phyloP scores from a whole-genome alignment of 805 yeast genomes.

The Metschnikowia gruessii region DNA sequence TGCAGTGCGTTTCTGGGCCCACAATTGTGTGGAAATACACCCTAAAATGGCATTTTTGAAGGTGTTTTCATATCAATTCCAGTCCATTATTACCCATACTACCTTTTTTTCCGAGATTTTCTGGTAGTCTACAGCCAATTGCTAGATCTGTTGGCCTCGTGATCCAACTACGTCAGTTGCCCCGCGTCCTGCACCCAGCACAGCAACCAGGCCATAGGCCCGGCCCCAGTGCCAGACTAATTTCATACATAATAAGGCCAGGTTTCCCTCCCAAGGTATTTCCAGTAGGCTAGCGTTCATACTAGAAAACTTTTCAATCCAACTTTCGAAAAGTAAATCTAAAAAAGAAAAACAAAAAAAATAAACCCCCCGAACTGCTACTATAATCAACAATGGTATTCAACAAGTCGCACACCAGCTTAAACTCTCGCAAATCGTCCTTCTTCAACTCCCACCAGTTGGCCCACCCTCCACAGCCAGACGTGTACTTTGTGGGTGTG shows the following conservation, averaged over 20 bases:
- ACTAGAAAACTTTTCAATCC: neutral
- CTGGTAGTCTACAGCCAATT: too few relatives aligned
- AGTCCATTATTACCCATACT: too few relatives aligned
- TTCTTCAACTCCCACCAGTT: conserved; percentile 37
- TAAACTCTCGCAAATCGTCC: conserved; percentile 38
- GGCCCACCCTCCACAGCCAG: conserved; percentile 41
- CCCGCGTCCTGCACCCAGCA: conserved; percentile 16
- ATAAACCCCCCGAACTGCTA: too few relatives aligned
- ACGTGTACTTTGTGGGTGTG: conserved; percentile 68
- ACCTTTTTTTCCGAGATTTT: too few relatives aligned
- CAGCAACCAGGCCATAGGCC: conserved; percentile 12
- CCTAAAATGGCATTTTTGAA: too few relatives aligned
- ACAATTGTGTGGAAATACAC: too few relatives aligned
- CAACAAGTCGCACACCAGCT: conserved; percentile 39
- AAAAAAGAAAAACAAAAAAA: neutral
- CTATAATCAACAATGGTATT: conserved; percentile 2
- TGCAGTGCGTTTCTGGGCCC: too few relatives aligned
- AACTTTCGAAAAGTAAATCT: neutral
- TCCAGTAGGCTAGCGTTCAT: neutral
- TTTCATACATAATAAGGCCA: neutral
- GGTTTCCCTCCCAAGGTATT: neutral
- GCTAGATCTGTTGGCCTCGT: neutral
- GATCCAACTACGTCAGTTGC: conserved; percentile 8
- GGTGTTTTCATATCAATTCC: too few relatives aligned
- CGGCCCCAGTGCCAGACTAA: neutral